phyloP scores from a whole-genome alignment of 495 filamentous ascomycete genomes.

The Polyplosphaeria fusca region DNA sequence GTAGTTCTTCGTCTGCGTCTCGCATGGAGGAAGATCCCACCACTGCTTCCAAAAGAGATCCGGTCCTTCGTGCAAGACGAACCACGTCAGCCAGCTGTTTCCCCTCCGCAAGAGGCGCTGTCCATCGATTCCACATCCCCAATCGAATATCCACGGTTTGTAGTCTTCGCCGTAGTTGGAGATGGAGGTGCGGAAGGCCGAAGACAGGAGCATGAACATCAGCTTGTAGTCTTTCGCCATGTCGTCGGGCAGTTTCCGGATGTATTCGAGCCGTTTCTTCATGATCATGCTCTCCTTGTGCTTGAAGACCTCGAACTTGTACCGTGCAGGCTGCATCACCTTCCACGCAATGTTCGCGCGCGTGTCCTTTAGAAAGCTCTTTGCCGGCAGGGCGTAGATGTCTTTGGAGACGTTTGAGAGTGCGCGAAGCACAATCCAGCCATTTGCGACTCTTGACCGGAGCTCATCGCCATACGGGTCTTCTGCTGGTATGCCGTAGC shows the following conservation, averaged over 20 bases:
- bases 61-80: slow-evolving; percentile 27
- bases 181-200: slow-evolving; percentile 19
- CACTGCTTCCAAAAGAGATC: slow-evolving; percentile 29
- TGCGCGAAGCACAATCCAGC: slow-evolving; percentile 16
- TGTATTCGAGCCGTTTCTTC: slow-evolving; percentile 18
- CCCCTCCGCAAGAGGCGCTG: slow-evolving; percentile 23
- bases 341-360: slow-evolving; percentile 10
- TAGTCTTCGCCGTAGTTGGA: slow-evolving; percentile 15
- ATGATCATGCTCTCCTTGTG: slow-evolving; percentile 14
- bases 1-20: slow-evolving; percentile 15
- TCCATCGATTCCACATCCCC: slow-evolving; percentile 24
- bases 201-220: slow-evolving; percentile 29
- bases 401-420: slow-evolving; percentile 24
- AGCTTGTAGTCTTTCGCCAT: slow-evolving; percentile 29
- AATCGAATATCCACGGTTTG: slow-evolving; percentile 29
- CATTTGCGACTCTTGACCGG: slow-evolving; percentile 19
- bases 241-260: slow-evolving; percentile 2
- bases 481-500: slow-evolving; percentile 28
- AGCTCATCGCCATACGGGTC: slow-evolving; percentile 22
- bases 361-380: slow-evolving; percentile 1
- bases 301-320: slow-evolving; percentile 11
- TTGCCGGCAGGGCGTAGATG: slow-evolving; percentile 7
- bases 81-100: slow-evolving; percentile 32
- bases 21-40: slow-evolving; percentile 5
- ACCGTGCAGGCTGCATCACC: slow-evolving; percentile 15